phyloP scores from a whole-genome alignment of 1,139 yeast species.

The Candida tropicalis region DNA sequence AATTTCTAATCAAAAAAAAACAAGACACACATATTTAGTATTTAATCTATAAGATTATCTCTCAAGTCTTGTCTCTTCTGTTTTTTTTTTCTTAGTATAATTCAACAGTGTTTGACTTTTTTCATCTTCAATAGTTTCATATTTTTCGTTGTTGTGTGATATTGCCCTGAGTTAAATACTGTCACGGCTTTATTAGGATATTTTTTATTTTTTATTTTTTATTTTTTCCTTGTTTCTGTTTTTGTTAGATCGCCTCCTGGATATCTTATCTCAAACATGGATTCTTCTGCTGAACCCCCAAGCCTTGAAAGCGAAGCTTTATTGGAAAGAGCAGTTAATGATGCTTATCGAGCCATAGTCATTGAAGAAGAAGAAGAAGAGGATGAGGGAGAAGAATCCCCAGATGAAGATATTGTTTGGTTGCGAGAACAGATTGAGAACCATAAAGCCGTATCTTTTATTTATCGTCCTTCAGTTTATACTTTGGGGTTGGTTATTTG shows the following conservation, averaged over 20 bases:
- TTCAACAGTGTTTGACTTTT: too few relatives aligned
- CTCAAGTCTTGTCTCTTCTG: background rate
- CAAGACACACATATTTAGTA: background rate
- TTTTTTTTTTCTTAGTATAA: background rate
- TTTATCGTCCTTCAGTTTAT: slow-evolving; percentile 35
- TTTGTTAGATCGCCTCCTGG: background rate
- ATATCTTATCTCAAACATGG: background rate
- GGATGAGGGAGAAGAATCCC: slow-evolving; percentile 26
- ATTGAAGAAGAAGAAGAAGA: slow-evolving; percentile 20
- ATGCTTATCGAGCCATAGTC: slow-evolving; percentile 34
- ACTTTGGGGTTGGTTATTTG: slow-evolving; percentile 31
- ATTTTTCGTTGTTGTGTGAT: too few relatives aligned
- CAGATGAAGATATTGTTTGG: slow-evolving; percentile 38
- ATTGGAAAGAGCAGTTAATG: slow-evolving; percentile 28
- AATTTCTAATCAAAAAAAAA: background rate
- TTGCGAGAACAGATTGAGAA: slow-evolving; percentile 36
- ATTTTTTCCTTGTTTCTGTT: background rate
- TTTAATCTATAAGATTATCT: background rate
- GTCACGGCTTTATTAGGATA: background rate
- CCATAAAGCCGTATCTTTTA: slow-evolving; percentile 37
- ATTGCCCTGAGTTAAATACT: too few relatives aligned
- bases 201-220: too few relatives aligned
- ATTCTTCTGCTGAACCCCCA: slow-evolving; percentile 3
- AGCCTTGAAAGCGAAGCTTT: slow-evolving; percentile 7
- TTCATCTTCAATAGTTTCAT: too few relatives aligned